Percentiles rank a stretch among this genome's conserved stretches.
These are phyloP conservation scores for Russula sp. DNA, from an alignment of 768 basidiomycete species.

Conservation along the genomic window DNA sequence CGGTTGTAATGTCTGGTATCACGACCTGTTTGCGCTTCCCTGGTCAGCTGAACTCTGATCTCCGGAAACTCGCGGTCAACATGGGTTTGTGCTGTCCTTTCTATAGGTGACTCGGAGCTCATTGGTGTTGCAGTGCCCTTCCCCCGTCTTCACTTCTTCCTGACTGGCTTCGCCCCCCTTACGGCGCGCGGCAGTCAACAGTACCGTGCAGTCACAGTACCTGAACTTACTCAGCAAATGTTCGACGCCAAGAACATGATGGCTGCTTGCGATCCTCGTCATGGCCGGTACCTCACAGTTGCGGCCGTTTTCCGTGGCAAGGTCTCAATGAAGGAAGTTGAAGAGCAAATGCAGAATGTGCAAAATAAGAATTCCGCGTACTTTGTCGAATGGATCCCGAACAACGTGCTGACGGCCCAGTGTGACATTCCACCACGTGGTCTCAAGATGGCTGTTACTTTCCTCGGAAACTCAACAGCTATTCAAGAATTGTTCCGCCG, in stretches of 20 bases:
- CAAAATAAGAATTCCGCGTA: slow-evolving; percentile 97
- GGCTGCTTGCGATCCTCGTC: slow-evolving; percentile 95
- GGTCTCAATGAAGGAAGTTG: slow-evolving; percentile 99
- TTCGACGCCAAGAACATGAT: slow-evolving; percentile 99
- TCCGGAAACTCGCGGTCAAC: slow-evolving; percentile 98
- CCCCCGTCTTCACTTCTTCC: slow-evolving; percentile 99
- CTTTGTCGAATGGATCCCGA: slow-evolving; percentile 99
- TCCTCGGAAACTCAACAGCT: slow-evolving; percentile 95
- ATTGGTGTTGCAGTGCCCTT: slow-evolving; percentile 66
- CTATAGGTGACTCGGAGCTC: slow-evolving; percentile 6
- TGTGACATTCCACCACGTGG: slow-evolving; percentile 97
- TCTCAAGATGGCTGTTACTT: slow-evolving; percentile 95
- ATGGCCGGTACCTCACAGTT: slow-evolving; percentile 96
- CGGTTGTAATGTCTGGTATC: slow-evolving; percentile 97
- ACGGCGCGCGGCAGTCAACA: slow-evolving; percentile 92
- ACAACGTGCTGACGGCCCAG: slow-evolving; percentile 97
- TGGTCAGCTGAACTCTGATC: slow-evolving; percentile 98
- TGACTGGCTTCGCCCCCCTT: slow-evolving; percentile 93
- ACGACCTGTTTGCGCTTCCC: slow-evolving; percentile 99
- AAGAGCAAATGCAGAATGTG: slow-evolving; percentile 98
- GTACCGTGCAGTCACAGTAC: slow-evolving; percentile 95
- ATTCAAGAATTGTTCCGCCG: slow-evolving; percentile 99
- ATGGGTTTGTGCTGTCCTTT: slow-evolving; percentile 65
- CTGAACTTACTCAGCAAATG: slow-evolving; percentile 98
- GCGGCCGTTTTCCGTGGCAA: slow-evolving; percentile 98